Percentiles rank a stretch among this genome's conserved stretches.
Conservation (phyloP, 495 filamentous ascomycete genomes). For the Aspergillus cristatus region DNA sequence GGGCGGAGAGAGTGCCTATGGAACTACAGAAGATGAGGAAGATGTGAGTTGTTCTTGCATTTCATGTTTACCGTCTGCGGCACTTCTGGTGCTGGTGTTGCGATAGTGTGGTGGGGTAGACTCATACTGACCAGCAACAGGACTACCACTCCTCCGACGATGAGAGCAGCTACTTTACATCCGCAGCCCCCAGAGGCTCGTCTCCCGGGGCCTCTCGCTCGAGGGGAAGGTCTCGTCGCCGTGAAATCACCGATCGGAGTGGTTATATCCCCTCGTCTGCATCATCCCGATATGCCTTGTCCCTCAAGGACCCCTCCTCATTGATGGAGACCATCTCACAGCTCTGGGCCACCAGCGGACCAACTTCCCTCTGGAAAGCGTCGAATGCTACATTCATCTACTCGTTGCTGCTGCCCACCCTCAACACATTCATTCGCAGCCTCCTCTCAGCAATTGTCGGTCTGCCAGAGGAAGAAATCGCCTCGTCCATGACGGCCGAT, state of each 20-base stretch:
- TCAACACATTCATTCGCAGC: slow-evolving; percentile 79
- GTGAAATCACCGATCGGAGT: slow-evolving; percentile 41
- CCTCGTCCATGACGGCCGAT: slow-evolving; percentile 42
- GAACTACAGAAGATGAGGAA: background rate
- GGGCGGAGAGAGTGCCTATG: slow-evolving; percentile 26
- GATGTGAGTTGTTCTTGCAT: background rate
- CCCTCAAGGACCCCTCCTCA: slow-evolving; percentile 59
- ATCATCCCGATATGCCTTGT: slow-evolving; percentile 50
- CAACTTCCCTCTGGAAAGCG: slow-evolving; percentile 90
- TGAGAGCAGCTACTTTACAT: slow-evolving; percentile 80
- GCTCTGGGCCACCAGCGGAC: slow-evolving; percentile 82
- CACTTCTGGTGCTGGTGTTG: no score
- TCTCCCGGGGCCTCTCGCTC: slow-evolving; percentile 46
- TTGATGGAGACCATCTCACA: slow-evolving; percentile 71
- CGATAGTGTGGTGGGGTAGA: background rate
- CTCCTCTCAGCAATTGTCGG: slow-evolving; percentile 75
- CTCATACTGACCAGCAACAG: slow-evolving; percentile 11
- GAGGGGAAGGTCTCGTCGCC: slow-evolving; percentile 23
- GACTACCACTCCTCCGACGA: slow-evolving; percentile 56
- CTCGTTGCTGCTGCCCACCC: slow-evolving; percentile 68
- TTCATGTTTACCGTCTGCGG: no score
- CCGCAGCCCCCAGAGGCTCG: slow-evolving; percentile 49
- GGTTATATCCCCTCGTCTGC: slow-evolving; percentile 37
- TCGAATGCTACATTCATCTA: slow-evolving; percentile 87
- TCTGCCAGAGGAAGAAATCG: slow-evolving; percentile 65